Evolutionary conservation across 495 filamentous ascomycete species (phyloP), one percentile per base, ranked within the genome.

Genomic region (Podospora pseudopauciseta): DNA sequence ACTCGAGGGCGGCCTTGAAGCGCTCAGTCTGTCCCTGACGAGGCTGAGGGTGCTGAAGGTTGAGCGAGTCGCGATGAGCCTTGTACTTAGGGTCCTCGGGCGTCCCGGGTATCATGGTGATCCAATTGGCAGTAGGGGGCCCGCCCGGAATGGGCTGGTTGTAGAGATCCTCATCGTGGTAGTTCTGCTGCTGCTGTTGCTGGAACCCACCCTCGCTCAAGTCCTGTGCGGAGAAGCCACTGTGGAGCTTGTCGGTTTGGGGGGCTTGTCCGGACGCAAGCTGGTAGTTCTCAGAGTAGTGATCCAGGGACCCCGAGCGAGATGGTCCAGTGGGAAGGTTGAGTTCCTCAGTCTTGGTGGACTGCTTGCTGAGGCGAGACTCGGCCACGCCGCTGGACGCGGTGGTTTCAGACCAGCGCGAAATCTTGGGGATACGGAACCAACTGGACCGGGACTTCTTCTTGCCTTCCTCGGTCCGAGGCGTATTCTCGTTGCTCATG

Each of bases 331-430:
- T 69, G 66, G 78, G 70, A 60, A 67, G 76, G 20, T 70, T 63
- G 63, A 57, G 80, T 1, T 78, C 77, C 23, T 81, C 80, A 27
- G 80, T 78, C 62, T 85, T 82, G 71, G 79, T 80, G 0, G 79
- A 81, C 53, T 79, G 72, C 54, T 80, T 80, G 69, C 84, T 86
- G 49, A 78, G 80, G 59, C 85, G 80, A 75, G 87, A 87, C 13
- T 81, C 80, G 61, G 78, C 76, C 60, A 80, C 77, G 15, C 86
- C 74, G 68, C 80, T 86, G 0, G 96, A 95, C 26, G 93, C 86
- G 4, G 95, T 98, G 23, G 95, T 97, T 79, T 95, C 94, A 4
- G 94, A 97, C 95, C 95, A 99, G 34, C 95, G 88, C 15, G 96
- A 98, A 68, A 97, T 91, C 79, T 94, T 96, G 27, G 93, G 91